Percentiles rank a stretch among this genome's conserved stretches.
Conservation (phyloP, 768 basidiomycete genomes). For the Leucocoprinus birnbaumii region DNA sequence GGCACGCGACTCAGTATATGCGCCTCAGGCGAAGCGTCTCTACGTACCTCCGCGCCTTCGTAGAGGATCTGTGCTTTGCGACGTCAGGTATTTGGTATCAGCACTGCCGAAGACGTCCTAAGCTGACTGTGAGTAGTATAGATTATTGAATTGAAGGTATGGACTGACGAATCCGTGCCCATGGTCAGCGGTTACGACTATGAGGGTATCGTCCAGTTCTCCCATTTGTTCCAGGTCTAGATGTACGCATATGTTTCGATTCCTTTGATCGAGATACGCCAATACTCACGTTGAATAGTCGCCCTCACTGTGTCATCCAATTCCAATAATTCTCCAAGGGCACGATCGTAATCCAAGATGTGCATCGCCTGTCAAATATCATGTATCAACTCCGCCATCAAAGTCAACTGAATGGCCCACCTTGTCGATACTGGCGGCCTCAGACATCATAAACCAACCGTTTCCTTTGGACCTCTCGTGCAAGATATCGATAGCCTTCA, state of each 20-base stretch:
- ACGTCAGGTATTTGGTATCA: slow-evolving; percentile 34
- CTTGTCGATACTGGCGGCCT: slow-evolving; percentile 44
- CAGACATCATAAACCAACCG: slow-evolving; percentile 48
- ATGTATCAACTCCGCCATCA: no score
- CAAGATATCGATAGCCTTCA: slow-evolving; percentile 44
- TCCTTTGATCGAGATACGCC: no score
- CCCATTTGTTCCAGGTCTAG: slow-evolving; percentile 36
- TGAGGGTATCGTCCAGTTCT: slow-evolving; percentile 38
- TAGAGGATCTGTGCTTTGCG: slow-evolving; percentile 28
- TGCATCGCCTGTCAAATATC: slow-evolving; percentile 36
- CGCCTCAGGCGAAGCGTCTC: no score
- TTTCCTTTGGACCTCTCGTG: slow-evolving; percentile 33
- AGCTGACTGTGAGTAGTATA: not conserved
- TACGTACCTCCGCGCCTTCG: slow-evolving; percentile 24
- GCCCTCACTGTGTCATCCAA: slow-evolving; percentile 43
- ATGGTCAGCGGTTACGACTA: slow-evolving; percentile 44
- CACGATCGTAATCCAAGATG: slow-evolving; percentile 43
- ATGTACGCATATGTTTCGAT: no score
- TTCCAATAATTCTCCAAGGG: slow-evolving; percentile 41
- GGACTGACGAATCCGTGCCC: slow-evolving; percentile 41
- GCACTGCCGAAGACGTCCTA: slow-evolving; percentile 43
- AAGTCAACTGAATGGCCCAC: no score
- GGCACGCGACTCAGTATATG: no score
- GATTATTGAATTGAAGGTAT: not conserved
- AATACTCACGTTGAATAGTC: slow-evolving; percentile 25